These are phyloP conservation scores for Usnea hakonensis DNA, from an alignment of 495 filamentous ascomycete genomes.

Conservation along the genomic window DNA sequence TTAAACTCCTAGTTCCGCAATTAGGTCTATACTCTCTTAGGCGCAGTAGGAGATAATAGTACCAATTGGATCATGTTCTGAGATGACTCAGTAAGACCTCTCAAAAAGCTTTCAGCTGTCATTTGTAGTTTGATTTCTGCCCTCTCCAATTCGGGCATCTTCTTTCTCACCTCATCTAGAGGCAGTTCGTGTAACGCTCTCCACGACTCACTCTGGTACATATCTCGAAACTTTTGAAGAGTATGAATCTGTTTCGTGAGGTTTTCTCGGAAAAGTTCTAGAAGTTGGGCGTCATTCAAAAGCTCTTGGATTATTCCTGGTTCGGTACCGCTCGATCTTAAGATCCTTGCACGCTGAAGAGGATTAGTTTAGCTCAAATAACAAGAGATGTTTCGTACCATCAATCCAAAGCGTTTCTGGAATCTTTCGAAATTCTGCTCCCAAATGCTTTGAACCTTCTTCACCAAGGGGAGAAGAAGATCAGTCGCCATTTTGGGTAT, in stretches of 20 bases:
- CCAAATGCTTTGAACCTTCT: neutral
- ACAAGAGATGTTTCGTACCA: neutral
- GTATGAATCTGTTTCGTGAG: conserved; percentile 7
- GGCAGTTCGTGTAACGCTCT: conserved; percentile 16
- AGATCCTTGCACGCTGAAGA: conserved; percentile 3
- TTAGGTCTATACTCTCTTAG: conserved; percentile 1
- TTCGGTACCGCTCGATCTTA: conserved; percentile 4
- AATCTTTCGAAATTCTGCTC: neutral
- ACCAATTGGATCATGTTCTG: conserved; percentile 14
- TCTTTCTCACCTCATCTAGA: conserved; percentile 15
- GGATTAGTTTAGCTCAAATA: neutral
- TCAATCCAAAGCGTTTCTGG: neutral
- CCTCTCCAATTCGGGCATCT: conserved; percentile 17
- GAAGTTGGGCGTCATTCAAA: conserved; percentile 5
- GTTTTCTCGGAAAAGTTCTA: neutral
- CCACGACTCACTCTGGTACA: neutral
- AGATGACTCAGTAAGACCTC: conserved; percentile 14
- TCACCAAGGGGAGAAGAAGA: neutral
- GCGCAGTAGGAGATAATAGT: neutral
- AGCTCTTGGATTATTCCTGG: conserved; percentile 7
- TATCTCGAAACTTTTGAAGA: conserved; percentile 2
- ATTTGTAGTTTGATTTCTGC: conserved; percentile 18
- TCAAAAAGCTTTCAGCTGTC: conserved; percentile 20
- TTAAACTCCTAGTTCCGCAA: conserved; percentile 25
- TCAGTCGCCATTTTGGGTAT: neutral